A percentile compares a stretch with the other conserved stretches of the same genome.
phyloP scores from a whole-genome alignment of 768 basidiomycete species.

The Leccinum pellstonianum region DNA sequence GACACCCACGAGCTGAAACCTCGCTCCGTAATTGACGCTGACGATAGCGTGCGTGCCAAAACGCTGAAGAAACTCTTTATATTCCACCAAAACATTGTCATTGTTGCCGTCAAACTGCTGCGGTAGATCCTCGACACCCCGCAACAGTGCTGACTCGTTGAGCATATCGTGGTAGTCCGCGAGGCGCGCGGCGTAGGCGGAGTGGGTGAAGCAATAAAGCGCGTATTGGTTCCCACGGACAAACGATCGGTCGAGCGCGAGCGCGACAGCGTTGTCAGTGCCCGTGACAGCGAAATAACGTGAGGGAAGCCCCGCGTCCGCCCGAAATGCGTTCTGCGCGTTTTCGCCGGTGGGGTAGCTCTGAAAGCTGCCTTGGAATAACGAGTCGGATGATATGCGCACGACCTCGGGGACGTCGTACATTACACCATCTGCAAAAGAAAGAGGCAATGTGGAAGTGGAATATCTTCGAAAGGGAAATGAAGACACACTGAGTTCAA shows the following conservation, averaged over 20 bases:
- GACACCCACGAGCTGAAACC: conserved; percentile 3
- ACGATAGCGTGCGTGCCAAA: conserved; percentile 5
- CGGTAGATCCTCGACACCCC: conserved; percentile 4
- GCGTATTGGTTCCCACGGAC: conserved; percentile 4
- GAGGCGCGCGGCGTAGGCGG: conserved; percentile 1
- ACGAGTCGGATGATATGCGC: background rate
- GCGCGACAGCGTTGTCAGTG: background rate
- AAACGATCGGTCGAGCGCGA: conserved; percentile 1
- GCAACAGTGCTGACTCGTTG: background rate
- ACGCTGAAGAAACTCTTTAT: background rate
- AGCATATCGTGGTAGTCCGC: conserved; percentile 2
- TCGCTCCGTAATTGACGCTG: conserved; percentile 5
- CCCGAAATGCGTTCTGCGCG: background rate
- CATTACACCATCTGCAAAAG: background rate
- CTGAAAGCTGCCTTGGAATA: background rate
- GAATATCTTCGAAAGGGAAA: background rate
- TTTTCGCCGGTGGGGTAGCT: conserved; percentile 1
- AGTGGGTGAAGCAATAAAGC: background rate
- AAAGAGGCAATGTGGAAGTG: background rate
- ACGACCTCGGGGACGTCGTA: conserved; percentile 1
- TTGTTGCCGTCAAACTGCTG: background rate
- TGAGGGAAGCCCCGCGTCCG: background rate
- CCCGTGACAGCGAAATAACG: conserved; percentile 7
- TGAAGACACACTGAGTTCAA: background rate
- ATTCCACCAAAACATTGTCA: background rate